Percentiles rank a stretch among this genome's conserved stretches.
Conservation (phyloP, 2,329 filamentous ascomycete species). For the Verticillium nonalfalfae region DNA sequence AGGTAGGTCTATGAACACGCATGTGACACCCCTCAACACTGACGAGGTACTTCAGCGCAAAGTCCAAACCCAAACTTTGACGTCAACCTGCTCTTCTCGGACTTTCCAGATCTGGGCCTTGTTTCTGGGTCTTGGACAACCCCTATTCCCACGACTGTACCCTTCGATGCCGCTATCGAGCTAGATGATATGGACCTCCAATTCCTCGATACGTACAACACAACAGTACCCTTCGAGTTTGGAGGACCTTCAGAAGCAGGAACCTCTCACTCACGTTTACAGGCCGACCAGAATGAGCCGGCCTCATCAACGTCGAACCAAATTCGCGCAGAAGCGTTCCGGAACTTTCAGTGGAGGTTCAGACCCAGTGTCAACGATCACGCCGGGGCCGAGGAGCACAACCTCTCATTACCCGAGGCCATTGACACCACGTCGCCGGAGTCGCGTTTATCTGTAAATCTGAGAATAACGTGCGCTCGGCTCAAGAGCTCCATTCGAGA, state of each 20-base stretch:
- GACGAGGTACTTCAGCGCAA: background rate
- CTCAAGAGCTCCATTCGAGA: constrained; percentile 16
- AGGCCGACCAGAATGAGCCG: constrained; percentile 6
- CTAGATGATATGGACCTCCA: constrained; percentile 22
- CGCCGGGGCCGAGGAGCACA: constrained; percentile 21
- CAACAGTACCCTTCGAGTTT: constrained; percentile 21
- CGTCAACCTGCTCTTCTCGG: background rate
- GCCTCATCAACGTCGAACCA: background rate
- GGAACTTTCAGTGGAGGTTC: constrained; percentile 21
- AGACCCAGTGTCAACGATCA: constrained; percentile 22
- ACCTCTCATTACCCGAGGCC: constrained; percentile 19
- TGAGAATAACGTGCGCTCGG: constrained; percentile 14
- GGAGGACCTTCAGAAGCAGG: constrained; percentile 3
- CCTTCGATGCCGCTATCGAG: constrained; percentile 15
- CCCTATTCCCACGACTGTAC: constrained; percentile 7
- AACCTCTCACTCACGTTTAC: constrained; percentile 2
- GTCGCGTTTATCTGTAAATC: constrained; percentile 13
- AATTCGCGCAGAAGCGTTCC: constrained; percentile 14
- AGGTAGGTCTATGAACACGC: background rate
- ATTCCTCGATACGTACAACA: constrained; percentile 24
- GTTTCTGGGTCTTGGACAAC: constrained; percentile 8
- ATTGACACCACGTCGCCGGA: constrained; percentile 15
- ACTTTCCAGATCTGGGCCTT: constrained; percentile 2
- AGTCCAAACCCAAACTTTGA: background rate
- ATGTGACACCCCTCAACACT: background rate